phyloP scores from a whole-genome alignment of 306 rosid genomes.

The Quercus cerris region DNA sequence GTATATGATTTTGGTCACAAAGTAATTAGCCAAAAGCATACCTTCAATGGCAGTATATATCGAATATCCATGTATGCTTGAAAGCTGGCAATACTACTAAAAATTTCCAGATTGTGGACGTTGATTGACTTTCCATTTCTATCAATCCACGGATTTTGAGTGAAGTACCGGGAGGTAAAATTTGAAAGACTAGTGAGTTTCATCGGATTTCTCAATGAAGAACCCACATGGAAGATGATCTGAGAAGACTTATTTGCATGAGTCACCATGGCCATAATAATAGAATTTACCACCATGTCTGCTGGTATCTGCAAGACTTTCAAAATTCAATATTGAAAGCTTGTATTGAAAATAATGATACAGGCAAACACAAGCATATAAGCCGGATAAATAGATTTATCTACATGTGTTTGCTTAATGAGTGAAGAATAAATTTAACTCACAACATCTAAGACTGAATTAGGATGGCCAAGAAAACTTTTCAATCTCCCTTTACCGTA shows the following conservation, averaged over 20 bases:
- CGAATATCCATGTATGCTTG: slow-evolving; percentile 9
- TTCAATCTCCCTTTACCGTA: slow-evolving; percentile 37
- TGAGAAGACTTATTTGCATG: slow-evolving; percentile 12
- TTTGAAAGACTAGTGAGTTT: not conserved
- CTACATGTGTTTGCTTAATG: too few relatives aligned
- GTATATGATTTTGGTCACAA: not conserved
- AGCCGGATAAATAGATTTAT: not conserved
- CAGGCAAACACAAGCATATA: not conserved
- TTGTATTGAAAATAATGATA: not conserved
- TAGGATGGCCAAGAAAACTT: slow-evolving; percentile 29
- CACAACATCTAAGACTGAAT: slow-evolving; percentile 33
- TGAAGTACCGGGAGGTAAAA: slow-evolving; percentile 12
- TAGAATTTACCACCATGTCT: slow-evolving; percentile 44
- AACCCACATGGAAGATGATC: slow-evolving; percentile 41
- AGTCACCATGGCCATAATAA: slow-evolving; percentile 28
- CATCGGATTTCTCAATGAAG: slow-evolving; percentile 34
- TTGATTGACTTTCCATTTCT: slow-evolving; percentile 26
- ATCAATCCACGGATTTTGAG: not conserved
- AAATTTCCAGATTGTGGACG: not conserved
- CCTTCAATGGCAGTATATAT: slow-evolving; percentile 32
- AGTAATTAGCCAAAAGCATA: not conserved
- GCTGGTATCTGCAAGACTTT: slow-evolving; percentile 38
- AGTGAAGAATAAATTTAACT: not conserved
- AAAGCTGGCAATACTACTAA: slow-evolving; percentile 23
- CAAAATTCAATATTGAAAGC: too few relatives aligned